Conservation (phyloP, 1,139 yeast species). For the Scheffersomyces titani region DNA sequence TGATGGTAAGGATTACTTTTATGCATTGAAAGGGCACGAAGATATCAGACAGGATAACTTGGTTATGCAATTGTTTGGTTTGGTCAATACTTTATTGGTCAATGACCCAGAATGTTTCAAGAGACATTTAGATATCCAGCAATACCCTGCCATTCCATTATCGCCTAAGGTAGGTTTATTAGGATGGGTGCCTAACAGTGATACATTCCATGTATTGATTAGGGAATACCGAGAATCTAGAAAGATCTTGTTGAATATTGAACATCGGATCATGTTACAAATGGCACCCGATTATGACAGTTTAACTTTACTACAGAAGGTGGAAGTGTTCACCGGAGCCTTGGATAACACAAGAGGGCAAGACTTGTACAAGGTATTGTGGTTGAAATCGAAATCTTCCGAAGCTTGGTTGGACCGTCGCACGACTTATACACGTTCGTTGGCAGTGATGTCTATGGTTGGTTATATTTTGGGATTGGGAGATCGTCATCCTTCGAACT, state of each 20-base stretch:
- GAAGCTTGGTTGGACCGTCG: conserved; percentile 98
- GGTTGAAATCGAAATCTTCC: conserved; percentile 94
- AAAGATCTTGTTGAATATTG: conserved; percentile 85
- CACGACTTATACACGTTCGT: conserved; percentile 90
- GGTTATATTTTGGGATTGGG: conserved; percentile 96
- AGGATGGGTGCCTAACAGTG: conserved; percentile 98
- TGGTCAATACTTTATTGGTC: conserved; percentile 85
- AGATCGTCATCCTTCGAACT: conserved; percentile 95
- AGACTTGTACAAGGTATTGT: conserved; percentile 89
- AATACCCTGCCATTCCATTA: conserved; percentile 89
- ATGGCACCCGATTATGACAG: conserved; percentile 98
- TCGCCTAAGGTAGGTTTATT: conserved; percentile 96
- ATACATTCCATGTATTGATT: conserved; percentile 91
- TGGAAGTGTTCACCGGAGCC: conserved; percentile 95
- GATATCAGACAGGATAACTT: conserved; percentile 96
- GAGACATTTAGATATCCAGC: conserved; percentile 90
- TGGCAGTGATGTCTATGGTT: conserved; percentile 98
- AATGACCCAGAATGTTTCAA: conserved; percentile 96
- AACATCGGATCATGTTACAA: conserved; percentile 92
- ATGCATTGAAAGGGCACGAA: conserved; percentile 89
- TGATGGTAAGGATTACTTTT: conserved; percentile 89
- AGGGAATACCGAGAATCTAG: conserved; percentile 91
- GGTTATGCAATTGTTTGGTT: conserved; percentile 96
- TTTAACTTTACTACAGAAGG: conserved; percentile 83
- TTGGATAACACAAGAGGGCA: conserved; percentile 95